Conservation (phyloP, 129 eudicot species). For the Gnaphalium uliginosum region DNA sequence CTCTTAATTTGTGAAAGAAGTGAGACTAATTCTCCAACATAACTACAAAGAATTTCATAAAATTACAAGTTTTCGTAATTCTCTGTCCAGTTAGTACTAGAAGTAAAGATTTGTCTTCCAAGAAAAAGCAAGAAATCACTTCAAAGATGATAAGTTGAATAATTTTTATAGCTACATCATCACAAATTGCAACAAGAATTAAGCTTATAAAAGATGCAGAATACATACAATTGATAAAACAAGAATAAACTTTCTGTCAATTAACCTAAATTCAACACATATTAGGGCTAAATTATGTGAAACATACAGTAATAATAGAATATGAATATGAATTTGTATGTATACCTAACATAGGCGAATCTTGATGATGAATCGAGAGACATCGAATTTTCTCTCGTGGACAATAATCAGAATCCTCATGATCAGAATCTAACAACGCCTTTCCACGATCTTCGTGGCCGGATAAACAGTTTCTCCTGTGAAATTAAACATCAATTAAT, state of each 20-base stretch:
- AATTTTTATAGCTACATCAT: neutral
- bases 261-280: neutral
- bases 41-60: too few relatives aligned
- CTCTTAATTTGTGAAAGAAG: neutral
- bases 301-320: neutral
- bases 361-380: conserved; percentile 30
- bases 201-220: neutral
- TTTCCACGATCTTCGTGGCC: conserved; percentile 36
- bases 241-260: neutral
- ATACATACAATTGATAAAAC: neutral
- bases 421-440: conserved; percentile 18
- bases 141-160: neutral
- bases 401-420: conserved; percentile 18
- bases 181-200: neutral
- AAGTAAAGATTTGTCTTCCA: conserved; percentile 6
- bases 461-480: conserved; percentile 22
- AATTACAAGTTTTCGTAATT: too few relatives aligned
- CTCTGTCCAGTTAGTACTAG: too few relatives aligned
- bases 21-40: too few relatives aligned
- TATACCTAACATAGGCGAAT: conserved; percentile 34
- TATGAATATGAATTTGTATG: neutral
- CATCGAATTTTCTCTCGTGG: conserved; percentile 29
- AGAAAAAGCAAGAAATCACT: neutral
- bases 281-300: neutral
- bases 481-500: conserved; percentile 6